Percentiles rank a stretch among this genome's conserved stretches.
These are phyloP conservation scores for Nakaseomyces nivariensis DNA, from an alignment of 1,139 yeast genomes.

Conservation along the genomic window DNA sequence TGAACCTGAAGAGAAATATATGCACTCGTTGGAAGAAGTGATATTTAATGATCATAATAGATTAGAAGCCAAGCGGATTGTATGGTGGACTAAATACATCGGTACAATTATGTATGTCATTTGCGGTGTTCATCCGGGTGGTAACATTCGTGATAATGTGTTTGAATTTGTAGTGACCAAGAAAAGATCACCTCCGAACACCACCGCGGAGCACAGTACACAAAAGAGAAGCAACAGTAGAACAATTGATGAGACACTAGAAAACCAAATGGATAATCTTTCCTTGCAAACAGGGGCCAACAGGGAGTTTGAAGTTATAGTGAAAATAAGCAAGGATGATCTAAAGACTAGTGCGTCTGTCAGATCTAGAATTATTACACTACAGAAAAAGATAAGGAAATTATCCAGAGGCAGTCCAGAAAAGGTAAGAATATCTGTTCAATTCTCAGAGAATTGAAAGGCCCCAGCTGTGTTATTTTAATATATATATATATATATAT, in stretches of 20 bases:
- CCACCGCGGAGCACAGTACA: constrained; percentile 16
- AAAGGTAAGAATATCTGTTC: constrained; percentile 34
- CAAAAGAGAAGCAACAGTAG: constrained; percentile 17
- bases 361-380: constrained; percentile 41
- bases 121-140: constrained; percentile 70
- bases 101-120: constrained; percentile 63
- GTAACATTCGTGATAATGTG: constrained; percentile 50
- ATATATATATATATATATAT: no score
- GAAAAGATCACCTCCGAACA: constrained; percentile 18
- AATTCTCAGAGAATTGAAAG: constrained; percentile 15
- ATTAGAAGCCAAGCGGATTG: constrained; percentile 35
- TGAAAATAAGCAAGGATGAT: constrained; percentile 41
- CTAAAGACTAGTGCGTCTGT: constrained; percentile 47
- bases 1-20: constrained; percentile 37
- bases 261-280: background rate
- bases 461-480: no score
- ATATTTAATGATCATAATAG: constrained; percentile 39
- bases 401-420: constrained; percentile 38
- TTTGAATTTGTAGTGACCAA: constrained; percentile 33
- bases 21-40: constrained; percentile 36
- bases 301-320: constrained; percentile 35
- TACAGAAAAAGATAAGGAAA: constrained; percentile 44
- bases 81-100: constrained; percentile 58
- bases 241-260: background rate
- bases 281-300: background rate